A percentile compares a stretch with the other conserved stretches of the same genome.
Conservation (phyloP, 2,329 filamentous ascomycete genomes). For the Stemphylium vesicarium region DNA sequence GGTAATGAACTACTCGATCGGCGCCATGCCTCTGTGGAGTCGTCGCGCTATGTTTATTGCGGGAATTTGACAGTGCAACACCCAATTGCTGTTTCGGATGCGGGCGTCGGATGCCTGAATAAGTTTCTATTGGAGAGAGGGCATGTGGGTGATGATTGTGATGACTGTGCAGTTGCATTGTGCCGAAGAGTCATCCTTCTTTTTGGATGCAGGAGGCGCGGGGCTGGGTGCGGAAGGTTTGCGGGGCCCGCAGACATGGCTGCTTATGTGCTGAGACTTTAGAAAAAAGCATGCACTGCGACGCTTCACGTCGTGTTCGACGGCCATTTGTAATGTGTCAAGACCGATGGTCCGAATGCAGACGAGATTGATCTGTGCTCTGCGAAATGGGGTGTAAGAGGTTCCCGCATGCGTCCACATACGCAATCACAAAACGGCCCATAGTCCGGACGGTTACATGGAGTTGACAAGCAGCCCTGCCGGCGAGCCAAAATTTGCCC, state of each 20-base stretch:
- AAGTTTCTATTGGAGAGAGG: neutral
- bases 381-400: no score
- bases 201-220: conserved; percentile 1
- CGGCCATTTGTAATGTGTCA: conserved; percentile 4
- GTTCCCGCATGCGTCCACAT: neutral
- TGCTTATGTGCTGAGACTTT: conserved; percentile 1
- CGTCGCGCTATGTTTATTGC: neutral
- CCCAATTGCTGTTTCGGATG: neutral
- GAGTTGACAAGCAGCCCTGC: neutral
- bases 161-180: neutral
- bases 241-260: neutral
- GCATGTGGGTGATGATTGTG: neutral
- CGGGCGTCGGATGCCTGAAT: neutral
- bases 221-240: neutral
- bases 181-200: neutral
- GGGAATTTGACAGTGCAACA: neutral
- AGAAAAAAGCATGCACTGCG: conserved; percentile 2
- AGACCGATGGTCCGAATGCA: neutral
- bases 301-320: conserved; percentile 6
- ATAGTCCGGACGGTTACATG: neutral
- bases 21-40: neutral
- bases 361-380: no score
- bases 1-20: conserved; percentile 14
- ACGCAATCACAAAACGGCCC: neutral
- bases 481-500: conserved; percentile 7